Evolutionary conservation across 2,329 filamentous ascomycete species (phyloP).

Genomic region (Gaeumannomyces tritici): DNA sequence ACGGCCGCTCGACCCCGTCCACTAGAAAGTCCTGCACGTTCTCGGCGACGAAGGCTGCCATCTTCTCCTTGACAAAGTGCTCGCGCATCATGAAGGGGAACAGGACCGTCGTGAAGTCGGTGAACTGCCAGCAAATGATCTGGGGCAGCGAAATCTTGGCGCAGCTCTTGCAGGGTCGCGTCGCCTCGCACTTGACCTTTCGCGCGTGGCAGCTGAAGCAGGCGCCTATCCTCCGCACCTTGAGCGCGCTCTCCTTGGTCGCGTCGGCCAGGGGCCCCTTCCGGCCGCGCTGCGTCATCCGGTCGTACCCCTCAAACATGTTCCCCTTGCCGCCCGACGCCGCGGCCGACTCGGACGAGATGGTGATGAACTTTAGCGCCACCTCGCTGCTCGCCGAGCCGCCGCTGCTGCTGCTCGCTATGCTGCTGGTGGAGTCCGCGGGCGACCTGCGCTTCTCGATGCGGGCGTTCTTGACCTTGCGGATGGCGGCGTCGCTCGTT

Average conservation of each 20-base stretch:
- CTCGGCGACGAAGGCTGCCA: constrained; percentile 36
- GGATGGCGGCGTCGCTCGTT: background rate
- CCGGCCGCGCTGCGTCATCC: constrained; percentile 42
- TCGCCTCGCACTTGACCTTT: constrained; percentile 48
- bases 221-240: constrained; percentile 43
- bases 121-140: constrained; percentile 50
- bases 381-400: constrained; percentile 6
- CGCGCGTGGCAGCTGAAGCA: constrained; percentile 52
- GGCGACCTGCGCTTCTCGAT: constrained; percentile 2
- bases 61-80: constrained; percentile 41
- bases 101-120: constrained; percentile 40
- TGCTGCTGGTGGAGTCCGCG: constrained; percentile 18
- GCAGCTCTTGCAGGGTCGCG: constrained; percentile 47
- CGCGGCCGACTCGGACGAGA: constrained; percentile 43
- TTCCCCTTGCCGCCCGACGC: constrained; percentile 40
- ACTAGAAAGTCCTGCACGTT: constrained; percentile 35
- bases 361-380: constrained; percentile 38
- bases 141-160: constrained; percentile 40
- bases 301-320: constrained; percentile 45
- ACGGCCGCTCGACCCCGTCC: constrained; percentile 28
- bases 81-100: constrained; percentile 42
- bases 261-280: constrained; percentile 45
- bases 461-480: constrained; percentile 2
- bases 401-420: constrained; percentile 8
- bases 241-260: constrained; percentile 44